A percentile compares a stretch with the other conserved stretches of the same genome.
Evolutionary conservation across 1,284 basidiomycete genomes (phyloP).

Genomic region (Moniliophthora roreri): DNA sequence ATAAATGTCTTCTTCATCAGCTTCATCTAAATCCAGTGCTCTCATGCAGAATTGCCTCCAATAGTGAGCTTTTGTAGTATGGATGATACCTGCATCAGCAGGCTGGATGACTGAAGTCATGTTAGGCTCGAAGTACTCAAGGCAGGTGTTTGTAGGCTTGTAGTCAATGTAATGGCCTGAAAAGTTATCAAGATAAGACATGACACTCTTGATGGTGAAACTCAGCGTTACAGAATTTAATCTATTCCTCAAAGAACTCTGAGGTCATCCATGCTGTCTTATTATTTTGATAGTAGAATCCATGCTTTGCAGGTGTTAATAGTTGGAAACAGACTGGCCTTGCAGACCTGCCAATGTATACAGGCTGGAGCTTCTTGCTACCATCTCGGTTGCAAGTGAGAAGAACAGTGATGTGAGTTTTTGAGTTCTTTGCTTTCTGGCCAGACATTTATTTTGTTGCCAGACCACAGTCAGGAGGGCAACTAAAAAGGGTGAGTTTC

Average conservation of each 20-base stretch:
- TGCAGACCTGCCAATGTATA: background rate
- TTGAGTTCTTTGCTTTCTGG: background rate
- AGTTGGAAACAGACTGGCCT: background rate
- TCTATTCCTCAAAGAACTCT: background rate
- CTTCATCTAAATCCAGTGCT: constrained; percentile 26
- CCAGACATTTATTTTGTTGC: background rate
- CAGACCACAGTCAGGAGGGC: background rate
- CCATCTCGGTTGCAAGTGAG: background rate
- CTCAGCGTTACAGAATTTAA: constrained; percentile 7
- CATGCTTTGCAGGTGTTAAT: background rate
- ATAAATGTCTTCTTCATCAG: constrained; percentile 17
- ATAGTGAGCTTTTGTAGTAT: constrained; percentile 30
- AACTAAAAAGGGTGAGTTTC: too few relatives aligned
- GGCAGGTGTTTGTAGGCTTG: constrained; percentile 19
- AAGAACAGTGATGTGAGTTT: background rate
- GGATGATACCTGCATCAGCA: constrained; percentile 28
- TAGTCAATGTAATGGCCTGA: constrained; percentile 19
- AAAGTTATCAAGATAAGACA: constrained; percentile 25
- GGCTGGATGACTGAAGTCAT: constrained; percentile 29
- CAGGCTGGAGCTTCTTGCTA: background rate
- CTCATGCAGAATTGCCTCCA: constrained; percentile 15
- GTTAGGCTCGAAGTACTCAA: constrained; percentile 28
- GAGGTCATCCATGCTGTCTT: background rate
- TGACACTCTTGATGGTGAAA: constrained; percentile 17
- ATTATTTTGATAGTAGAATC: background rate